A percentile compares a stretch with the other conserved stretches of the same genome.
Conservation (phyloP, 352 stramenopile genomes). For the Globisporangium acanthophoron region DNA sequence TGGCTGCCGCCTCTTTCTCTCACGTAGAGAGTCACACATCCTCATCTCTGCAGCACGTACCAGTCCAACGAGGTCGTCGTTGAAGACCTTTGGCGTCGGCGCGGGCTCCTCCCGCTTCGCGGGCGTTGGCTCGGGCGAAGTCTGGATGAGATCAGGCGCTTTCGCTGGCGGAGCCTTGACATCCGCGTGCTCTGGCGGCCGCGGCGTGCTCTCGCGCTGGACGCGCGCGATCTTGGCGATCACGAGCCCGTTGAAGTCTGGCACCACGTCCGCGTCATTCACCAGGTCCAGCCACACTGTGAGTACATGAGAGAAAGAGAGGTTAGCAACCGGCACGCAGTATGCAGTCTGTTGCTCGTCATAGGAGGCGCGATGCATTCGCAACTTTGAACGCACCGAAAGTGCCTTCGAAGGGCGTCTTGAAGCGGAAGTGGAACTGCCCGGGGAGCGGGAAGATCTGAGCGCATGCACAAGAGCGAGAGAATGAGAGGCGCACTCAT, state of each 20-base stretch:
- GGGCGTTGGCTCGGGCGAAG: constrained; percentile 18
- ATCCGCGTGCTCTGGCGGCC: constrained; percentile 31
- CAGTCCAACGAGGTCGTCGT: constrained; percentile 77
- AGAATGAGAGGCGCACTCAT: neutral
- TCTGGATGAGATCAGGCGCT: constrained; percentile 72
- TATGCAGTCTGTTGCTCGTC: neutral
- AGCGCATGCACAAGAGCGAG: neutral
- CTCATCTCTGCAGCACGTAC: constrained; percentile 20
- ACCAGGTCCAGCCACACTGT: constrained; percentile 80
- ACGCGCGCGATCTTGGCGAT: constrained; percentile 79
- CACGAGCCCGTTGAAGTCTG: constrained; percentile 75
- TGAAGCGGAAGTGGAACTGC: constrained; percentile 85
- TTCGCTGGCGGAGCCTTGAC: constrained; percentile 22
- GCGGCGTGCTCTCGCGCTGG: constrained; percentile 38
- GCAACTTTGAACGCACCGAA: constrained; percentile 41
- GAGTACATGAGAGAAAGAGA: neutral
- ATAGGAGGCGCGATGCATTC: neutral
- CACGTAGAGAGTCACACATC: too few relatives aligned
- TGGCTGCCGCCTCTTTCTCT: too few relatives aligned
- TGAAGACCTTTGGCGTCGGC: constrained; percentile 53
- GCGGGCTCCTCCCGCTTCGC: constrained; percentile 48
- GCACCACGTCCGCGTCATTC: constrained; percentile 63
- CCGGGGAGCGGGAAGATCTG: constrained; percentile 73
- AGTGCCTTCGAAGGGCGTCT: constrained; percentile 80
- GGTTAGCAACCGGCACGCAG: neutral